Evolutionary conservation across 2,329 filamentous ascomycete genomes (phyloP), one percentile per base, ranked within the genome.

Genomic region (Pseudohalonectria lignicola): DNA sequence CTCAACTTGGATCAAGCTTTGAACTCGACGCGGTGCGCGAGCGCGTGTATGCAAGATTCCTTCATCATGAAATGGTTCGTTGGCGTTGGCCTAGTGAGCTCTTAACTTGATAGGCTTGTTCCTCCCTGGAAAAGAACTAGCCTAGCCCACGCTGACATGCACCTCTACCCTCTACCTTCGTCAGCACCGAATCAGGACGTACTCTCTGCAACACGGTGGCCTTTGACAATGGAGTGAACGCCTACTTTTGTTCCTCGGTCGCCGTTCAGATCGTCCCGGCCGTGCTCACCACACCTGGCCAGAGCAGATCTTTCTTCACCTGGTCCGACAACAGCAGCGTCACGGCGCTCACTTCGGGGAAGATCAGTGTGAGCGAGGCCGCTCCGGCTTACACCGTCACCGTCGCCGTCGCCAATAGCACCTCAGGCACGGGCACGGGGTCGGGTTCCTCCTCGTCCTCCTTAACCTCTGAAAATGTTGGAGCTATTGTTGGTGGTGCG

Each of bases 141-240:
- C 17, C 36, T 25, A 20, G 31, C 7, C n/a, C 15, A 33, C n/a
- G n/a, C 31, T 33, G 31, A 33, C 31, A 5, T 10, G 3, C 19
- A 18, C 13, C 8, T 26, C 8, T 8, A 26, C 23, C 23, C 12
- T 12, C 23, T 26, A 26, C 12, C 23, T 8, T 8, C 23, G 12
- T 8, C 23, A 26, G 23, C 16, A 33, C 31, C 4, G 6, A 33
- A 33, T 4, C 23, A 7, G 23, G 23, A 7, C 23, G 7, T 8
- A 7, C 59, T 1, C 69, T 54, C 44, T 71, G 68, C 53, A 64
- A 63, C 40, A 70, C 66, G 3, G 52, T 66, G 20, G 56, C 55
- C 1, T 68, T 67, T 46, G 49, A 54, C 3, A 54, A 53, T 15
- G 56, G 57, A 13, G 54, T 69, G 34, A 50, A 51, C 18, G 67